Base-by-base conservation (phyloP, 225 moss, liverwort and hornwort species). In the Physcomitrium patens region DNA sequence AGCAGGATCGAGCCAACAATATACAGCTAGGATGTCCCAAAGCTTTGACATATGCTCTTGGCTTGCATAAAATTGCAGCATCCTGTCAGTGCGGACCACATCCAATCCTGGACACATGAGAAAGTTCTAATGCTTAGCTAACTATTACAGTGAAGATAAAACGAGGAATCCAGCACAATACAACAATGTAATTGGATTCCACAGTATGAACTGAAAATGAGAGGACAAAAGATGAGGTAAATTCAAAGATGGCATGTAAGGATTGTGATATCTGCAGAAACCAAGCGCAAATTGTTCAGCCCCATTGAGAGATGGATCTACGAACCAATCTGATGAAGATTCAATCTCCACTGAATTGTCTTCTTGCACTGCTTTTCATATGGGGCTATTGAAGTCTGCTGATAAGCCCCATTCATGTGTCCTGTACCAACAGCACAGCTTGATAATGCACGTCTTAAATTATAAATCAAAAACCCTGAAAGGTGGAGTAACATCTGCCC, bases 1-100 rank as follows among this genome's bases (percentile, higher is more conserved):
- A 53, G 92, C 99, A 79, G 89, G 91, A 85, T 99, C 99, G 76
- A 91, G 79, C 95, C 95, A 99, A 44, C 93, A 93, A 85, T 95
- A 99, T 11, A 95, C 89, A 43, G 95, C 95, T 65, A 99, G 74
- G 77, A 99, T 92, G 73, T 99, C 99, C 93, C 93, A 95, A 42
- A 99, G 82, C 71, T 86, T 92, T 19, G 91, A 90, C 80, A 91
- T 77, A 69, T 95, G 90, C 84, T 83, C 71, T 28, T 78, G 84
- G 28, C 82, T 82, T 69, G 88, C 89, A 78, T 99, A 99, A 60
- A 83, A 93, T 72, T 99, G 85, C 65, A 99, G 79, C 91, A 99
- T 99, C 73, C 99, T 80, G 67, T 99, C 99, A 17, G 99, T 99
- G 60, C 99, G 90, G 51, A 95, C 86, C 19, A 99, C 95, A 76